Evolutionary conservation across 345 rosid species (phyloP).

Genomic region (Streptanthus diversifolius): DNA sequence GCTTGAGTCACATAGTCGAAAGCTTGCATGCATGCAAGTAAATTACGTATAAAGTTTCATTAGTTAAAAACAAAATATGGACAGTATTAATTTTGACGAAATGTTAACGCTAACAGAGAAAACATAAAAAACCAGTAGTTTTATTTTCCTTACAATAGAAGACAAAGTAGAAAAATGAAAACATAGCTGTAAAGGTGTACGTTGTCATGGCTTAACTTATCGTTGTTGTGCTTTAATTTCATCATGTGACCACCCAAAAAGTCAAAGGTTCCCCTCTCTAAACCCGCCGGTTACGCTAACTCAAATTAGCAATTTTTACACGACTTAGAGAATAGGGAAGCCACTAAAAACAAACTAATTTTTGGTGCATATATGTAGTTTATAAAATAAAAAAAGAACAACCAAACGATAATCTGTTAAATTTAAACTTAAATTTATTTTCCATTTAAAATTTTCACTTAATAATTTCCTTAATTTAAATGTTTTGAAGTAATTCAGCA

Average conservation of each 20-base stretch:
- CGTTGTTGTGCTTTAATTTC: neutral
- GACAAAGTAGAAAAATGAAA: constrained; percentile 9
- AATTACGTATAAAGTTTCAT: neutral
- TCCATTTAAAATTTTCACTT: neutral
- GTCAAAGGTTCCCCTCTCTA: constrained; percentile 11
- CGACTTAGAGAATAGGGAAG: neutral
- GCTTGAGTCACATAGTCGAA: no score
- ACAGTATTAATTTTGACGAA: neutral
- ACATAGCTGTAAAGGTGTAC: constrained; percentile 23
- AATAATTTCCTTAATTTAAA: neutral
- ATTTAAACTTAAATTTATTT: neutral
- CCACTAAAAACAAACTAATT: no score
- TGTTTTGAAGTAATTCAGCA: neutral
- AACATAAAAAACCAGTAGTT: neutral
- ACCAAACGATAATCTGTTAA: neutral
- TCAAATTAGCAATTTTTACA: neutral
- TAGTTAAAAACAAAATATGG: neutral
- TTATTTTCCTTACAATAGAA: neutral
- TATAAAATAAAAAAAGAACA: neutral
- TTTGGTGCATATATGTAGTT: no score
- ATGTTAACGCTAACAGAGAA: constrained; percentile 4
- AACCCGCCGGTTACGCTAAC: neutral
- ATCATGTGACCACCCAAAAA: constrained; percentile 8
- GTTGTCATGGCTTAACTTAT: constrained; percentile 11
- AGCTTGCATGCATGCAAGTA: no score